Evolutionary conservation across 352 stramenopile species (phyloP).

Genomic region (Nothophytophthora sp.): DNA sequence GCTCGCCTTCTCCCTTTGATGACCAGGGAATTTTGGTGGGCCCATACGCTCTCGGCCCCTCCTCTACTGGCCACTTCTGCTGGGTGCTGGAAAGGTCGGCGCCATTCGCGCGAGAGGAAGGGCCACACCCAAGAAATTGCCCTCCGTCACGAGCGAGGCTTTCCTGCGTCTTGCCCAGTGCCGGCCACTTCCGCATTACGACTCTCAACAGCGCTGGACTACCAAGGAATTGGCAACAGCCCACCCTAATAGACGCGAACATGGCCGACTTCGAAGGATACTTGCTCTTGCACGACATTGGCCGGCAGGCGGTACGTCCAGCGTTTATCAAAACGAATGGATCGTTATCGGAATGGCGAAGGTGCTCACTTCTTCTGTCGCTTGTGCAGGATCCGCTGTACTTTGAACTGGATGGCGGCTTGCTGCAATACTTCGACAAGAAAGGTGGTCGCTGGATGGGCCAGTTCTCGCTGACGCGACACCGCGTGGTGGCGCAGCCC

Average conservation of each 20-base stretch:
- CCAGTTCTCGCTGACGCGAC: conserved; percentile 71
- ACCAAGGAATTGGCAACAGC: conserved; percentile 1
- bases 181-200: conserved; percentile 9
- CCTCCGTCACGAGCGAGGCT: no score
- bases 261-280: conserved; percentile 88
- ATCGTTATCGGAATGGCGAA: no score
- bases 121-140: conserved; percentile 11
- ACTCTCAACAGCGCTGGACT: conserved; percentile 1
- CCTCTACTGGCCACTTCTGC: no score
- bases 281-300: conserved; percentile 67
- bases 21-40: no score
- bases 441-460: conserved; percentile 73
- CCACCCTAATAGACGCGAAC: neutral
- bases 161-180: no score
- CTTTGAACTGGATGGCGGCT: conserved; percentile 68
- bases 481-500: conserved; percentile 55
- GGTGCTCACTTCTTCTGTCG: no score
- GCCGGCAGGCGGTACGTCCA: conserved; percentile 37
- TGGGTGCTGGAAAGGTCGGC: conserved; percentile 13
- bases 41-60: no score
- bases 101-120: conserved; percentile 13
- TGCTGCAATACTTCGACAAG: conserved; percentile 78
- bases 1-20: no score
- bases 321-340: no score
- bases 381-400: conserved; percentile 65